A percentile compares a stretch with the other conserved stretches of the same genome.
Conservation (phyloP, 306 rosid genomes). For the Carpinus viminea region DNA sequence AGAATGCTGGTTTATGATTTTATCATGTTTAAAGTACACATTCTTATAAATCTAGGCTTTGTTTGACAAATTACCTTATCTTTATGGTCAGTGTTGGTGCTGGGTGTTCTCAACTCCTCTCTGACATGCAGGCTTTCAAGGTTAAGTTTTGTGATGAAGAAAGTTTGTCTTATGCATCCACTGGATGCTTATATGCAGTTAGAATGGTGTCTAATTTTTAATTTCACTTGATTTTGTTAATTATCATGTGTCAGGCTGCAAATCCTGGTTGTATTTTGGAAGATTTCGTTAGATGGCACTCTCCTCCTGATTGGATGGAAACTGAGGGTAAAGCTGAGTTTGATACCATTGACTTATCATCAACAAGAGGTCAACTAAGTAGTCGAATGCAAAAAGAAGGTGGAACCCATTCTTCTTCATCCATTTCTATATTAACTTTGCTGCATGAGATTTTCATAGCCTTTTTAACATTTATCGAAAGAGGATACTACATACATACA, state of each 20-base stretch:
- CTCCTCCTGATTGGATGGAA: constrained; percentile 99
- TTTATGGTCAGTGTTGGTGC: constrained; percentile 91
- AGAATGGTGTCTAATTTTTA: constrained; percentile 24
- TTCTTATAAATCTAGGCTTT: constrained; percentile 12
- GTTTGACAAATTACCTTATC: constrained; percentile 42
- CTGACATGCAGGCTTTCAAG: constrained; percentile 99
- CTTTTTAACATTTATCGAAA: constrained; percentile 11
- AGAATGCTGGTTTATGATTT: background rate
- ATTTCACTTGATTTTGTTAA: constrained; percentile 28
- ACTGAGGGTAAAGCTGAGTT: constrained; percentile 49
- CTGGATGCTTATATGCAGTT: constrained; percentile 22
- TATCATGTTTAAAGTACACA: background rate
- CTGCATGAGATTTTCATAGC: constrained; percentile 20
- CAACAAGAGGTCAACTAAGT: constrained; percentile 79
- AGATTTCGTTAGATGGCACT: constrained; percentile 99
- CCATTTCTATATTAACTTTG: constrained; percentile 25
- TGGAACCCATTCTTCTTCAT: constrained; percentile 29
- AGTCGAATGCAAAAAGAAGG: constrained; percentile 98
- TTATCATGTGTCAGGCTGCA: constrained; percentile 68
- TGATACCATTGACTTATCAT: constrained; percentile 44
- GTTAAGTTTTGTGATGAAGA: constrained; percentile 43
- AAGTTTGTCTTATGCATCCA: constrained; percentile 22
- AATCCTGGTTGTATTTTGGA: constrained; percentile 99
- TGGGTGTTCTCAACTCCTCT: constrained; percentile 98
- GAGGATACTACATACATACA: background rate